Conservation (phyloP, 169 alveolate species). For the Prorocentrum cordatum region DNA sequence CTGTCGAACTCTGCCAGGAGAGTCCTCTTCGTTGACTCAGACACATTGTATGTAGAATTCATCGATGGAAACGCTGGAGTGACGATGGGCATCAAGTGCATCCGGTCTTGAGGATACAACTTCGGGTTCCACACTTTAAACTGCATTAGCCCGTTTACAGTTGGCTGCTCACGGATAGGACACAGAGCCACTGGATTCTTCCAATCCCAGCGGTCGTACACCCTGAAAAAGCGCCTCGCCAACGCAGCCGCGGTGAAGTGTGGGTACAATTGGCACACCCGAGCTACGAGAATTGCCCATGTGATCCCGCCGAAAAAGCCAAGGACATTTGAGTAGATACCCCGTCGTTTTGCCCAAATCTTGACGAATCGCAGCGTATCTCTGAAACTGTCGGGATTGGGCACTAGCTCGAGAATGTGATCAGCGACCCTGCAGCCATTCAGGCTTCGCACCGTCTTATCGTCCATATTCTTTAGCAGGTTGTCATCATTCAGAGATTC, state of each 20-base stretch:
- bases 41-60: constrained; percentile 89
- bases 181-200: constrained; percentile 15
- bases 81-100: constrained; percentile 90
- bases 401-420: constrained; percentile 87
- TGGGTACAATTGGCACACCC: constrained; percentile 94
- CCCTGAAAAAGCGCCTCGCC: constrained; percentile 89
- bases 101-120: constrained; percentile 82
- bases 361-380: constrained; percentile 91
- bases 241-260: constrained; percentile 85
- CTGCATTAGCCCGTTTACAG: constrained; percentile 82
- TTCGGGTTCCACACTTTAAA: constrained; percentile 90
- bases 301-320: constrained; percentile 98
- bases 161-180: background rate
- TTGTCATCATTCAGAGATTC: constrained; percentile 80
- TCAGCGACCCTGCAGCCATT: constrained; percentile 96
- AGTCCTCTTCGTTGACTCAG: constrained; percentile 87
- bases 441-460: constrained; percentile 72
- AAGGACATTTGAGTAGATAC: constrained; percentile 94
- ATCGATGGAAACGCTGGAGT: constrained; percentile 97
- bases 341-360: constrained; percentile 96
- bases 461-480: constrained; percentile 74
- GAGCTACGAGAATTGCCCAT: constrained; percentile 97
- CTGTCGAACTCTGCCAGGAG: constrained; percentile 87
- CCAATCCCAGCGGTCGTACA: constrained; percentile 77
- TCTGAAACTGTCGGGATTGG: constrained; percentile 86